Evolutionary conservation across 2,329 filamentous ascomycete genomes (phyloP), one percentile per base, ranked within the genome.

Genomic region (Epichloe sibirici): DNA sequence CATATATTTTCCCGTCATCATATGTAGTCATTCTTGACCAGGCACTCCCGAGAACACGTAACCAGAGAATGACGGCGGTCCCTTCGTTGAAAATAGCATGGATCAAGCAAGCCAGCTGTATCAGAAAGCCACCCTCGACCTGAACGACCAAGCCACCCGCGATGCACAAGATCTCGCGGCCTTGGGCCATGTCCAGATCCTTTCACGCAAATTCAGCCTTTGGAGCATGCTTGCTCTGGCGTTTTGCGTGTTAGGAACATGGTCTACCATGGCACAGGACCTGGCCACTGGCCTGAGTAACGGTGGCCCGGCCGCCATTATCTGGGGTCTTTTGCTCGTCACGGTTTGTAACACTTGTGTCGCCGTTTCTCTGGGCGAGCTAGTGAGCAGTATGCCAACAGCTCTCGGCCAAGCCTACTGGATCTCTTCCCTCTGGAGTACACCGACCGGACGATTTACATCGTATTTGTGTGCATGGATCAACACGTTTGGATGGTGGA

Each of bases 381-480:
- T 81, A 45, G 73, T 71, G 59, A 79, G 75, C 56, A 74, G 71
- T 56, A 81, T 81, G 77, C 79, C 79, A 4, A 81, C 78, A 0
- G 78, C 78, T 0, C 65, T 81, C 2, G 79, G 79, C 0, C 79
- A 82, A 63, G 78, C 77, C 0, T 81, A 77, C 61, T 82, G 78
- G 77, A 64, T 68, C 51, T 65, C 66, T 28, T 63, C 63, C 2
- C 60, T 69, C 34, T 67, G 62, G 60, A 59, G 49, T 64, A 71
- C 68, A 47, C 63, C 53, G 58, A 59, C 13, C 1, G 78, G 76
- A 2, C 70, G 77, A 2, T 76, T 79, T 55, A 59, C 64, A 4
- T 77, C 74, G 1, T 81, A 81, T 58, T 70, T 81, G 64, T 78
- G 76, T 56, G 78, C 77, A 2, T 81, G 76, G 76, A 77, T 80